Evolutionary conservation across 495 filamentous ascomycete species (phyloP).

Genomic region (Cenococcum geophilum): DNA sequence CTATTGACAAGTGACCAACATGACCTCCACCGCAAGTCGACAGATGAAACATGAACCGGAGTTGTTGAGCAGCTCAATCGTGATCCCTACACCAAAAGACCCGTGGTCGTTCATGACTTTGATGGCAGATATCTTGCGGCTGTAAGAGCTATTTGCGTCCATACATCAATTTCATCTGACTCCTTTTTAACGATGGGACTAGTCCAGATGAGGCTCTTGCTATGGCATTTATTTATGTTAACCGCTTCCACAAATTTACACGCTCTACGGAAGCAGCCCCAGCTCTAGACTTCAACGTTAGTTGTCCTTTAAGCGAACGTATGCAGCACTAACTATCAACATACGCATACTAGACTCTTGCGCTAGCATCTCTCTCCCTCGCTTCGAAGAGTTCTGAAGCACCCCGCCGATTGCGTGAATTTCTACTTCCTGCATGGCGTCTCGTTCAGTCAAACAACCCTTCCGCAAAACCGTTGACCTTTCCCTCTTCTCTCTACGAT

Average conservation of each 20-base stretch:
- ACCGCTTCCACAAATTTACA: conserved; percentile 35
- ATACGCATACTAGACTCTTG: conserved; percentile 34
- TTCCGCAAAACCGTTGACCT: conserved; percentile 29
- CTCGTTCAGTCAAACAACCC: conserved; percentile 36
- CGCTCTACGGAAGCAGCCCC: conserved; percentile 19
- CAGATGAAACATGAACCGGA: background rate
- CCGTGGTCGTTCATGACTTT: conserved; percentile 36
- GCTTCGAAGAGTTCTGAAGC: conserved; percentile 43
- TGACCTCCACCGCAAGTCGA: background rate
- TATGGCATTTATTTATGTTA: conserved; percentile 44
- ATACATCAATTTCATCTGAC: background rate
- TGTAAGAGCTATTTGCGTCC: conserved; percentile 27
- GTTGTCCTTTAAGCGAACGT: conserved; percentile 3
- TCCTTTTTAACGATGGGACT: background rate
- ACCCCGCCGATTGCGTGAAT: conserved; percentile 42
- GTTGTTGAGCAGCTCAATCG: background rate
- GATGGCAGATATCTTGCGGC: conserved; percentile 41
- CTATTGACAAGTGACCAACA: background rate
- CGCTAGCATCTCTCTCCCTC: conserved; percentile 42
- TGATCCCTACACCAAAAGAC: conserved; percentile 2
- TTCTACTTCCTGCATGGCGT: conserved; percentile 42
- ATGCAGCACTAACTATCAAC: conserved; percentile 11
- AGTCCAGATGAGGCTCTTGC: conserved; percentile 41
- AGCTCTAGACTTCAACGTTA: conserved; percentile 33
- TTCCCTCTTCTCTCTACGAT: conserved; percentile 42